Percentiles rank a stretch among this genome's conserved stretches.
Evolutionary conservation across 2,329 filamentous ascomycete genomes (phyloP).

Genomic region (Macrophomina phaseolina): DNA sequence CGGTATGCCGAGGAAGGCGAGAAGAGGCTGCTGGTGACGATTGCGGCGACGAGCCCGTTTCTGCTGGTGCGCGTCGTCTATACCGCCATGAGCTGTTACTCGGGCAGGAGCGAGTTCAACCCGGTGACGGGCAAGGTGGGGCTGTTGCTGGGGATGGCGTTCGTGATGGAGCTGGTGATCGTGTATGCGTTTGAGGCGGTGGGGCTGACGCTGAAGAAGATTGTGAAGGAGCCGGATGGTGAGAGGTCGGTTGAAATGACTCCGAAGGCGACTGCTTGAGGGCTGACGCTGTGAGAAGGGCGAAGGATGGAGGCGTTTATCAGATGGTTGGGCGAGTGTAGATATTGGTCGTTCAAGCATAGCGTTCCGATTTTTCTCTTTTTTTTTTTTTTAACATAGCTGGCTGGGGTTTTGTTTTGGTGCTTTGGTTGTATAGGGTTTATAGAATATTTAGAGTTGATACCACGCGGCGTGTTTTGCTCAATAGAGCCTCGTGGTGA

Average conservation of each 20-base stretch:
- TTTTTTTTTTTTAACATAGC: too few relatives aligned
- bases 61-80: constrained; percentile 17
- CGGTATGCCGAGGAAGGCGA: constrained; percentile 12
- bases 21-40: constrained; percentile 13
- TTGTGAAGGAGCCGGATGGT: background rate
- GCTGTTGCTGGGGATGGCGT: constrained; percentile 11
- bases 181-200: constrained; percentile 5
- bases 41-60: constrained; percentile 6
- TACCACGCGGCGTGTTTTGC: too few relatives aligned
- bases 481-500: too few relatives aligned
- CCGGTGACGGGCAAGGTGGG: constrained; percentile 1
- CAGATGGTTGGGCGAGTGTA: background rate
- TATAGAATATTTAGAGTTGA: too few relatives aligned
- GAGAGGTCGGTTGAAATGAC: background rate
- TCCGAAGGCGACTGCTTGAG: background rate
- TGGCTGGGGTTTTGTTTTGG: too few relatives aligned
- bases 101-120: background rate
- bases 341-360: too few relatives aligned
- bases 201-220: constrained; percentile 24
- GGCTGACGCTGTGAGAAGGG: background rate
- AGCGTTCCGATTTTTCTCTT: too few relatives aligned
- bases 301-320: background rate
- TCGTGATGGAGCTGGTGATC: constrained; percentile 19
- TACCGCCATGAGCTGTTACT: constrained; percentile 4
- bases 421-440: too few relatives aligned